Evolutionary conservation across 1,284 basidiomycete species (phyloP), one percentile per base, ranked within the genome.

Genomic region (Somion occarium): DNA sequence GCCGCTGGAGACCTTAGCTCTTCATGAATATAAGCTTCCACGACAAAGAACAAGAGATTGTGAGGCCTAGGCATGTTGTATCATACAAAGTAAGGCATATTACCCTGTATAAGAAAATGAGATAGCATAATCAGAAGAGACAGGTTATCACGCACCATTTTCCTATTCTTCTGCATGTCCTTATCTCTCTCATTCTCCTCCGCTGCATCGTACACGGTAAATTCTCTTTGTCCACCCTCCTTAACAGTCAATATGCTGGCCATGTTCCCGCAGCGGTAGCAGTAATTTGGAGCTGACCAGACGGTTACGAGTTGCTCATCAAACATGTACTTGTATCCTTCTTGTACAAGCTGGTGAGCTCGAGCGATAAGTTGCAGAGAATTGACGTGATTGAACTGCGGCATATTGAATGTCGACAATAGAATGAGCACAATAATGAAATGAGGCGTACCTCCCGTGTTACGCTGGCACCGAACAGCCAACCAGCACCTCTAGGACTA

Each of bases 301-400:
- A 99, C 96, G 0, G 97, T 99, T 0, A 98, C 96, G 30, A 99
- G 86, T 51, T 85, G 76, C 55, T 90, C 83, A 65, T 97, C 91
- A 61, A 98, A 98, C 93, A 98, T 97, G 69, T 95, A 88, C 70
- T 98, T 98, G 76, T 88, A 97, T 0, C 96, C 96, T 70, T 98
- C 96, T 68, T 97, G 93, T 1, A 97, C 94, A 7, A 98, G 83
- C 65, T 97, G 94, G 66, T 97, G 94, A 0, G 94, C 94, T 30
- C 94, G 83, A 2, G 93, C 94, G 59, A 97, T 94, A 24, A 97
- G 79, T 1, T 71, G 74, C 2, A 97, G 76, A 19, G 78, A 78
- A 66, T 97, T 98, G 57, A 93, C 82, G 65, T 96, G 91, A 61
- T 93, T 96, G 75, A 98, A 98, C 89, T n/a, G n/a, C n/a, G n/a